Conservation (phyloP, 2,329 filamentous ascomycete genomes). For the Nothopassalora personata region DNA sequence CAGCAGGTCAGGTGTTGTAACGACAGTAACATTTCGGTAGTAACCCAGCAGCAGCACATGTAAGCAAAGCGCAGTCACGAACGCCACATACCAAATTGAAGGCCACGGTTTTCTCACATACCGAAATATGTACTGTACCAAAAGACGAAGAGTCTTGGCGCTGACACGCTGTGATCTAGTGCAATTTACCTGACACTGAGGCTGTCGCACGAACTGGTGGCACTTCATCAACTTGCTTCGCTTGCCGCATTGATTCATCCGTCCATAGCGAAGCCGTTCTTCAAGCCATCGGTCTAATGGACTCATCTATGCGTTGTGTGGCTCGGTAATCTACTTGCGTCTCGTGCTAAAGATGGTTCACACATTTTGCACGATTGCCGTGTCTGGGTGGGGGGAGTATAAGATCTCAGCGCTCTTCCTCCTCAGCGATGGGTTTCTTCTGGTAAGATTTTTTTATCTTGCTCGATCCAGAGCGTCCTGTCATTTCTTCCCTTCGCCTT, state of each 20-base stretch:
- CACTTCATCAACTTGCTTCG: slow-evolving; percentile 4
- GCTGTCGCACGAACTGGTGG: not conserved
- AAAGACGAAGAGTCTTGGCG: not conserved
- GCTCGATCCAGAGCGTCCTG: slow-evolving; percentile 16
- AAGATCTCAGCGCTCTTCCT: not conserved
- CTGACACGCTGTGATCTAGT: not conserved
- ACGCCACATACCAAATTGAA: not conserved
- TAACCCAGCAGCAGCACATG: not conserved
- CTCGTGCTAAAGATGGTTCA: not conserved
- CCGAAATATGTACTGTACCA: not conserved
- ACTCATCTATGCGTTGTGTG: not conserved
- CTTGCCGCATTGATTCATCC: not conserved
- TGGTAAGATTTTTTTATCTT: not conserved
- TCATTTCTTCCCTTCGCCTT: slow-evolving; percentile 8
- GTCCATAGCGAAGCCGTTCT: not conserved
- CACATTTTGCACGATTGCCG: no score
- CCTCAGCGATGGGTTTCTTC: not conserved
- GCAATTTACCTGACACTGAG: slow-evolving; percentile 3
- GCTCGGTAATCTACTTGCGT: not conserved
- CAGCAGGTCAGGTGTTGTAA: not conserved
- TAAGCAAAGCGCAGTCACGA: not conserved
- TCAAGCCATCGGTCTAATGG: not conserved
- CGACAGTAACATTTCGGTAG: not conserved
- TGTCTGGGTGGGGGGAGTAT: not conserved
- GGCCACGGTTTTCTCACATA: not conserved